Percentiles rank a stretch among this genome's conserved stretches.
Evolutionary conservation across 1,139 yeast genomes (phyloP).

Genomic region (Yamadazyma sp.): DNA sequence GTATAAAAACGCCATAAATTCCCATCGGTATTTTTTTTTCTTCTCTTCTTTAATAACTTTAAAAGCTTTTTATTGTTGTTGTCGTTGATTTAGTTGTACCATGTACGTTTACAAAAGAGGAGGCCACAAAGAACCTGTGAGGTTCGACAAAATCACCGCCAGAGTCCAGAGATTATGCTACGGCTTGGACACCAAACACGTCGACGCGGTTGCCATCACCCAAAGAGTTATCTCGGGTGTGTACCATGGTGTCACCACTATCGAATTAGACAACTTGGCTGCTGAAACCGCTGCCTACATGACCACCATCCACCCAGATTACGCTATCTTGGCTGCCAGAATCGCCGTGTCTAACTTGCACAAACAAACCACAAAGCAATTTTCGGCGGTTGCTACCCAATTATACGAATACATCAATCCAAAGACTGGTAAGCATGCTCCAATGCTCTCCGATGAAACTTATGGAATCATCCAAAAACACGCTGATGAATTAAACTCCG

Average conservation of each 20-base stretch:
- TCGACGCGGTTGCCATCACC: conserved; percentile 86
- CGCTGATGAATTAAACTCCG: conserved; percentile 73
- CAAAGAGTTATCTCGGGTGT: conserved; percentile 89
- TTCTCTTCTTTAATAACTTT: background rate
- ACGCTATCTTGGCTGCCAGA: conserved; percentile 92
- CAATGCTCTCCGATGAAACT: conserved; percentile 77
- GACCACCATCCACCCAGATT: conserved; percentile 97
- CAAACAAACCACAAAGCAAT: conserved; percentile 89
- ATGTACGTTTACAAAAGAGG: conserved; percentile 63
- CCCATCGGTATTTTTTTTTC: conserved; percentile 3
- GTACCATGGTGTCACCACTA: conserved; percentile 94
- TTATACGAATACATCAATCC: conserved; percentile 75
- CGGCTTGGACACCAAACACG: conserved; percentile 79
- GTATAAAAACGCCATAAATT: background rate
- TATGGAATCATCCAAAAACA: conserved; percentile 62
- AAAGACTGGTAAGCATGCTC: conserved; percentile 65
- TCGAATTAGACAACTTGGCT: conserved; percentile 87
- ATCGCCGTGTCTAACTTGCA: conserved; percentile 89
- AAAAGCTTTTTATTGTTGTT: conserved; percentile 1
- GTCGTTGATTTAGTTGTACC: background rate
- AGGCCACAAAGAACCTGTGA: conserved; percentile 85
- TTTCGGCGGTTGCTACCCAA: conserved; percentile 71
- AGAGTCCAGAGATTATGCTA: conserved; percentile 62
- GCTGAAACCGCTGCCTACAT: conserved; percentile 97
- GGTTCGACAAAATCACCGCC: conserved; percentile 65